Evolutionary conservation across 257 asterid species (phyloP).

Genomic region (Salvia miltiorrhiza): DNA sequence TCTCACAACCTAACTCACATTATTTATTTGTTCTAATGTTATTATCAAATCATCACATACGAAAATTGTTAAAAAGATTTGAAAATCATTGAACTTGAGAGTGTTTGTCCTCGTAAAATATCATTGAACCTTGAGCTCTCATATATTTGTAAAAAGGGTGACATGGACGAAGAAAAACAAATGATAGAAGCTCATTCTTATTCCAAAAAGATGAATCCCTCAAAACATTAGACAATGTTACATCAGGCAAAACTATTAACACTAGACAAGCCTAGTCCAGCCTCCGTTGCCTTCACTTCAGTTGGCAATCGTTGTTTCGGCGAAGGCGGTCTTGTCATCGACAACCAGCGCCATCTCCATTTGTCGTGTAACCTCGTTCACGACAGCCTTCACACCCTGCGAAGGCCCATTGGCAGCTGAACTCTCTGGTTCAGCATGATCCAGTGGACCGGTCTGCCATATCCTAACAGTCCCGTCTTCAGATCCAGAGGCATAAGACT

Average conservation of each 20-base stretch:
- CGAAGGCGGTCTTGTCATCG: not conserved
- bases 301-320: not conserved
- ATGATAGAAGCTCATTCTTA: not conserved
- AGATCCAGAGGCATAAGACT: conserved; percentile 93
- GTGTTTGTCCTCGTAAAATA: no score
- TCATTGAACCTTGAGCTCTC: no score
- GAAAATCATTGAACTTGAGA: no score
- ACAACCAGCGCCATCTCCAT: conserved; percentile 3
- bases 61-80: no score
- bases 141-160: no score
- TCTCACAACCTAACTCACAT: no score
- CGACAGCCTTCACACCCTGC: conserved; percentile 12
- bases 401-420: conserved; percentile 34
- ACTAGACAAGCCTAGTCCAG: not conserved
- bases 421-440: conserved; percentile 39
- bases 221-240: not conserved
- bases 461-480: conserved; percentile 95
- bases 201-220: not conserved
- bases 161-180: no score
- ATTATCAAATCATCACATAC: no score
- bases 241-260: conserved; percentile 9
- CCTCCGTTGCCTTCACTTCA: not conserved
- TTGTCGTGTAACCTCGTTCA: conserved; percentile 3
- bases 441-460: conserved; percentile 76
- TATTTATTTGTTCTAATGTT: no score